Base-by-base conservation (phyloP, 306 rosid species). In the Canavalia gladiata region DNA sequence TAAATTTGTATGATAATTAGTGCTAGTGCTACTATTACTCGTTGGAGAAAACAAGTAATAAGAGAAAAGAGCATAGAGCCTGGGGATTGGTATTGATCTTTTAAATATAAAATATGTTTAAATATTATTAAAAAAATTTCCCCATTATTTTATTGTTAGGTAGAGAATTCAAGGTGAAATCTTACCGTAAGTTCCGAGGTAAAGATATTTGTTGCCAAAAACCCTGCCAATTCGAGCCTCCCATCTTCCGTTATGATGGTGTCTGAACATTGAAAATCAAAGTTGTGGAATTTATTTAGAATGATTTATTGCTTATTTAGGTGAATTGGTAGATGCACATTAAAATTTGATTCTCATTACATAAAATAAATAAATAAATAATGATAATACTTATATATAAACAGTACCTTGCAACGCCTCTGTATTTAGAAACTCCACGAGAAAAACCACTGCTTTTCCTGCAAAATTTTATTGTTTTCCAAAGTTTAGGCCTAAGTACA, bases 391-490 rank as follows among this genome's bases (percentile, higher is more conserved):
- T 3, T 13, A 4, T 28, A 50, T 54, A 39, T 65, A 9, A 50
- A 9, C 8, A 33, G 4, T 86, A 94, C 99, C 99, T 95, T 34
- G 99, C 99, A 1, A 95, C 97, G 2, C 99, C 98, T 72, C 99
- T 90, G 65, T 95, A 95, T 68, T 95, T 95, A 3, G 99, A 95
- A 56, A 93, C 97, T 49, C 99, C 99, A 0, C 99, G 95, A 49
- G 99, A 95, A 80, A 95, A 95, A 18, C 99, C 99, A 67, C 97
- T 95, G 85, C 99, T 95, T 90, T 91, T 95, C 82, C 99, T 95
- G 89, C 55, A 83, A 57, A 11, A 0, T 13, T 2, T 37, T 2
- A 37, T 37, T 37, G 41, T 2, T 18, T 34, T 42, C 34, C 51
- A 55, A 18, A 18, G 25, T 18, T 18, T 42, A 55, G 2, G 25